A percentile compares a stretch with the other conserved stretches of the same genome.
Evolutionary conservation across 2,329 filamentous ascomycete species (phyloP).

Genomic region (Ophiocordyceps sinensis): DNA sequence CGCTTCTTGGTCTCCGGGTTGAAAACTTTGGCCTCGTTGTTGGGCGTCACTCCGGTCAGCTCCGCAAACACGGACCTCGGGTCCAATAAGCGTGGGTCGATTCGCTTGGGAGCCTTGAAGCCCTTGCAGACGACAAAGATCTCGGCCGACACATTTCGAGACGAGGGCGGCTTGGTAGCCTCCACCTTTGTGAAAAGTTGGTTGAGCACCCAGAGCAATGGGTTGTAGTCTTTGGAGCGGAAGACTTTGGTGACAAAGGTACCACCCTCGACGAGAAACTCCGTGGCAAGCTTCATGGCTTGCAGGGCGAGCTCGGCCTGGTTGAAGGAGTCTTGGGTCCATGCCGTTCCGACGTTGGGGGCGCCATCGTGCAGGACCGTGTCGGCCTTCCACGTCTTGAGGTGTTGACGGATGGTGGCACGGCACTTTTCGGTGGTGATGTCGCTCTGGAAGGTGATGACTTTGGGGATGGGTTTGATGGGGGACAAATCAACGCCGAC

Average conservation of each 20-base stretch:
- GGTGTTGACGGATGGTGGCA: constrained; percentile 71
- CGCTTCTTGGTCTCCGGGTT: constrained; percentile 96
- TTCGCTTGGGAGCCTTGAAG: constrained; percentile 84
- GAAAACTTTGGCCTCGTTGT: constrained; percentile 96
- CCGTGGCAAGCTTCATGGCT: constrained; percentile 82
- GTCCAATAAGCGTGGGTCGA: constrained; percentile 88
- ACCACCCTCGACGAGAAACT: constrained; percentile 79
- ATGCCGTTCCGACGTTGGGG: constrained; percentile 93
- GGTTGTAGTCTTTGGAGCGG: constrained; percentile 92
- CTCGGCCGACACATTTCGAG: constrained; percentile 90
- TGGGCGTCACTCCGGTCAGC: constrained; percentile 68
- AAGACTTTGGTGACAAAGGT: constrained; percentile 98
- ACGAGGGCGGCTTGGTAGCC: constrained; percentile 92
- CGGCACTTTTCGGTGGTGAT: constrained; percentile 96
- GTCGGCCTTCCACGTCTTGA: constrained; percentile 95
- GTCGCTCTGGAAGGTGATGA: constrained; percentile 93
- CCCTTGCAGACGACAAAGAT: constrained; percentile 96
- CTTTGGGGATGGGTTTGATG: constrained; percentile 88
- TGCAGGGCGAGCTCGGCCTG: constrained; percentile 88
- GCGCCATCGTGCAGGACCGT: constrained; percentile 93
- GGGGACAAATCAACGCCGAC: constrained; percentile 88
- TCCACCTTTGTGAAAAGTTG: constrained; percentile 92
- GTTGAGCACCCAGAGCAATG: constrained; percentile 92
- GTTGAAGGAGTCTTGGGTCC: constrained; percentile 96
- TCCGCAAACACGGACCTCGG: constrained; percentile 85